phyloP scores from a whole-genome alignment of 768 basidiomycete genomes.

The Mycena capillaripes region DNA sequence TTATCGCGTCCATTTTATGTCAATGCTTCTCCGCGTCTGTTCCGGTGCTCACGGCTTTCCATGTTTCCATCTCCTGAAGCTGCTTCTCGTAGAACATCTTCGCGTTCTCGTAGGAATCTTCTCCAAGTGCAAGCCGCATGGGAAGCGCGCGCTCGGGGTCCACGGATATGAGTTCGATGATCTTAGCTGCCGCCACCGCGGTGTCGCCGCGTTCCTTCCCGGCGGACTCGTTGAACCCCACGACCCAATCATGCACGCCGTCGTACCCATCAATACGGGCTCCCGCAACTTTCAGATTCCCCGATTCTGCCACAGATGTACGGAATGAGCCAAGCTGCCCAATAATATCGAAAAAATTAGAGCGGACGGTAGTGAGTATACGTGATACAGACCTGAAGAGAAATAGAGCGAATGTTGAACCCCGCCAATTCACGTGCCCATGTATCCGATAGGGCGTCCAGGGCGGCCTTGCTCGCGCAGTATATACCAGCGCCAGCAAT shows the following conservation, averaged over 20 bases:
- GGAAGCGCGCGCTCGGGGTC: conserved; percentile 25
- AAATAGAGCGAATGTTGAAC: conserved; percentile 21
- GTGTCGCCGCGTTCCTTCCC: conserved; percentile 36
- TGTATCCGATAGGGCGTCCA: conserved; percentile 31
- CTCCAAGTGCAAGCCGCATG: conserved; percentile 28
- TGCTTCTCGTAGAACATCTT: background rate
- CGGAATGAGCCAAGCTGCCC: conserved; percentile 33
- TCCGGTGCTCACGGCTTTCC: conserved; percentile 18
- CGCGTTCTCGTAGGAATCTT: conserved; percentile 11
- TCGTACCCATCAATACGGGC: conserved; percentile 32
- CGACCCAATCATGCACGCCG: conserved; percentile 22
- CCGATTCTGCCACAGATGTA: conserved; percentile 32
- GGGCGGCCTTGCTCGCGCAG: conserved; percentile 37
- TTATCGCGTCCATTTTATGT: background rate
- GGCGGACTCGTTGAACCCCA: conserved; percentile 8
- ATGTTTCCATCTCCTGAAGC: conserved; percentile 18
- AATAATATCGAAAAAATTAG: background rate
- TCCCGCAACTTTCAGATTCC: conserved; percentile 20
- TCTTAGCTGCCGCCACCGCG: conserved; percentile 26
- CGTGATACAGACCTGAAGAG: conserved; percentile 9
- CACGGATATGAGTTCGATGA: conserved; percentile 30
- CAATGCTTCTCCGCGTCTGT: conserved; percentile 16
- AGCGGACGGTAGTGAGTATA: no score
- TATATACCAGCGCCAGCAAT: conserved; percentile 37
- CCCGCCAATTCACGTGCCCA: conserved; percentile 1